Conservation (phyloP, 2,329 filamentous ascomycete species). For the Cercospora sp. region DNA sequence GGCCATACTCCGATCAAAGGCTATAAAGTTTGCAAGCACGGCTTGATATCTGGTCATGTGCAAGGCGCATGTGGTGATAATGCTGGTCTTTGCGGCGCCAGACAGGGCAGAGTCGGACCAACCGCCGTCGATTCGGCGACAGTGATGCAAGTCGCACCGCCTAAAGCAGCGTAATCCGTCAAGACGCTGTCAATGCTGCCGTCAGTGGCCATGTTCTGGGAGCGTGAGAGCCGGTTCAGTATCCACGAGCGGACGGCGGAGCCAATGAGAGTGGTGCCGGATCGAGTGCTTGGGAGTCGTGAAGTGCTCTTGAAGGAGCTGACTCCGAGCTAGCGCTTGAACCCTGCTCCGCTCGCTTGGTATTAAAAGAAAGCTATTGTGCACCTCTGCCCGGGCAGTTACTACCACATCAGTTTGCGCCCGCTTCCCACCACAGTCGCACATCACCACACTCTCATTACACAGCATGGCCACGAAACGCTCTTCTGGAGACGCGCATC, state of each 20-base stretch:
- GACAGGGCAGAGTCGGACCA: neutral
- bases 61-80: neutral
- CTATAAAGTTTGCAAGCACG: neutral
- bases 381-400: neutral
- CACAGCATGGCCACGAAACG: conserved; percentile 16
- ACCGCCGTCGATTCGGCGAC: neutral
- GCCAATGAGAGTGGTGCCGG: neutral
- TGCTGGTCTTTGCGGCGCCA: neutral
- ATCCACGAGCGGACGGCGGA: neutral
- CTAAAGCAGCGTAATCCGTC: neutral
- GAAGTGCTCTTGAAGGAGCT: neutral
- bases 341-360: neutral
- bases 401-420: neutral
- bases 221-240: neutral
- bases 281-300: neutral
- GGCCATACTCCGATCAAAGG: neutral
- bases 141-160: neutral
- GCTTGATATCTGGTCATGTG: neutral
- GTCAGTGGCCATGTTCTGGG: neutral
- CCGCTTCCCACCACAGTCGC: neutral
- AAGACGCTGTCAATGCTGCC: neutral
- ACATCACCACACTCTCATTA: neutral
- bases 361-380: neutral
- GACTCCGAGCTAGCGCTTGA: neutral
- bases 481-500: neutral